These are phyloP conservation scores for Urochloa ruziziensis DNA, from an alignment of 176 grass and related monocot species.

Conservation along the genomic window DNA sequence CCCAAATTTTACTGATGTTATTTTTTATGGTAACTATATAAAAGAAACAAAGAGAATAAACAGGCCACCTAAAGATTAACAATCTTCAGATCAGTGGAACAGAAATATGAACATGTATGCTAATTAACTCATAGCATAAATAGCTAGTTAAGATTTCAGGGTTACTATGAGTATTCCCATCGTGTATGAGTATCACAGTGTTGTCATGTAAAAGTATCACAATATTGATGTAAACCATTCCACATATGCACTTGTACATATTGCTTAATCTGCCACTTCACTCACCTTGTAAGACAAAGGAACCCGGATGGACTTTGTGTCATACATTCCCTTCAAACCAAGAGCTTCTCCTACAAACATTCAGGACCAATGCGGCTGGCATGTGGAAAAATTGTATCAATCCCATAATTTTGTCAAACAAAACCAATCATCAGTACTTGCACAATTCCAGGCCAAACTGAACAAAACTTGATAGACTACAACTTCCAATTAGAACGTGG, in stretches of 20 bases:
- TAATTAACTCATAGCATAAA: not conserved
- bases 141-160: not conserved
- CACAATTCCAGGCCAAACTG: not conserved
- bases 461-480: no score
- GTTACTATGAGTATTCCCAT: not conserved
- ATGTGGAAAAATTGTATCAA: not conserved
- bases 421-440: not conserved
- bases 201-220: not conserved
- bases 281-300: slow-evolving; percentile 82
- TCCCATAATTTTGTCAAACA: not conserved
- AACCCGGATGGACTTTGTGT: slow-evolving; percentile 80
- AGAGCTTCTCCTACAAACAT: slow-evolving; percentile 97
- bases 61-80: not conserved
- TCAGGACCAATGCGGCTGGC: slow-evolving; percentile 70
- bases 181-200: not conserved
- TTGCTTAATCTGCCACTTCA: not conserved
- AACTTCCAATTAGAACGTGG: no score
- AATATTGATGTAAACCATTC: not conserved
- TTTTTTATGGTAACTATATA: slow-evolving; percentile 10
- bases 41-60: not conserved
- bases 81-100: not conserved
- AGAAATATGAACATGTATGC: not conserved
- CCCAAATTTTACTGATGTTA: slow-evolving; percentile 61
- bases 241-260: not conserved
- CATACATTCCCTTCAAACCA: slow-evolving; percentile 85